Evolutionary conservation across 1,284 basidiomycete genomes (phyloP).

Genomic region (Peniophora sp.): DNA sequence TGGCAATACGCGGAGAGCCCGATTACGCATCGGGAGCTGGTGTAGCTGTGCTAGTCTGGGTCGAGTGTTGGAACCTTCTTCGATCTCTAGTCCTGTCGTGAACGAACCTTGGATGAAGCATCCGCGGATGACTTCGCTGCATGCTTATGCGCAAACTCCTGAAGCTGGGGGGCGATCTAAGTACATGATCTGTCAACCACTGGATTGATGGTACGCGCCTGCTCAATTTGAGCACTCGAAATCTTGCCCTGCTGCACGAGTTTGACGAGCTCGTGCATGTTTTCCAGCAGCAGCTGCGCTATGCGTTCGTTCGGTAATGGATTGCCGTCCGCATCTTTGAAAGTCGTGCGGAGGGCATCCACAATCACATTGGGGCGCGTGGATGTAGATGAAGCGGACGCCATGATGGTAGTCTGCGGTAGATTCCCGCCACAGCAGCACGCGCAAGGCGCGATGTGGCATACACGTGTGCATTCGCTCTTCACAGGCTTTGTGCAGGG

Average conservation of each 20-base stretch:
- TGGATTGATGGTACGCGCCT: slow-evolving; percentile 26
- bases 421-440: too few species aligned
- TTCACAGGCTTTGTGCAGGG: too few species aligned
- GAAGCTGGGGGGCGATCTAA: slow-evolving; percentile 36
- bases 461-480: too few species aligned
- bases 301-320: slow-evolving; percentile 49
- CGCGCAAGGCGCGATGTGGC: too few species aligned
- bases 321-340: slow-evolving; percentile 56
- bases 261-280: slow-evolving; percentile 49
- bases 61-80: too few species aligned
- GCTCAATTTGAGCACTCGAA: slow-evolving; percentile 37
- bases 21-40: too few species aligned
- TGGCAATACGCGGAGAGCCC: too few species aligned
- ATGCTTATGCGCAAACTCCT: slow-evolving; percentile 42
- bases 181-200: neutral
- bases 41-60: too few species aligned
- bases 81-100: too few species aligned
- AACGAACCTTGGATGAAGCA: slow-evolving; percentile 5
- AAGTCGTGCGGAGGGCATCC: slow-evolving; percentile 51
- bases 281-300: slow-evolving; percentile 49
- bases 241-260: slow-evolving; percentile 64
- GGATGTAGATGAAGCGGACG: neutral
- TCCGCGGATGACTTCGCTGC: slow-evolving; percentile 17
- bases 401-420: too few species aligned
- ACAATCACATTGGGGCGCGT: slow-evolving; percentile 35